Percentiles rank a stretch among this genome's conserved stretches.
Evolutionary conservation across 768 basidiomycete genomes (phyloP).

Genomic region (Boletus patriciae): DNA sequence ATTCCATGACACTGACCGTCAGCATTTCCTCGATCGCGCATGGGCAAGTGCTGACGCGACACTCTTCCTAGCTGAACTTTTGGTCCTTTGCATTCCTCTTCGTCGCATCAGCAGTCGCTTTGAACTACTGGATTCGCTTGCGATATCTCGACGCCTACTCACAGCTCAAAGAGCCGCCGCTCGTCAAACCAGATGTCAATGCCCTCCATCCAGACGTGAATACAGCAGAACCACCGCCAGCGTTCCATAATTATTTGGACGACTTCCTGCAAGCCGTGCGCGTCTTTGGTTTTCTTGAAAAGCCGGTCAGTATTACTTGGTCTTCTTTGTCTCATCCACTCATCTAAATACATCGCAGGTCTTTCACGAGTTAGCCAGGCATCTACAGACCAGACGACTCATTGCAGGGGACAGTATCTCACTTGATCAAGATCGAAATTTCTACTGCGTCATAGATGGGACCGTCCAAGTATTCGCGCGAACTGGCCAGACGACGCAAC

Average conservation of each 20-base stretch:
- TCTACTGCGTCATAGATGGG: conserved; percentile 99
- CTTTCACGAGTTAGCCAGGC: conserved; percentile 95
- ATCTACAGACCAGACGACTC: conserved; percentile 92
- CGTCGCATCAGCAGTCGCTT: conserved; percentile 56
- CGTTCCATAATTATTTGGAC: conserved; percentile 95
- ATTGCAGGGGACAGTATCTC: conserved; percentile 95
- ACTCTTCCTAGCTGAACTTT: conserved; percentile 70
- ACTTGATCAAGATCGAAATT: conserved; percentile 88
- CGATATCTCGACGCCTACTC: conserved; percentile 76
- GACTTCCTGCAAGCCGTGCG: conserved; percentile 96
- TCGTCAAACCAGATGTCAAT: conserved; percentile 79
- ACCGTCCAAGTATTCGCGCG: conserved; percentile 90
- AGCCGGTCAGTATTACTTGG: conserved; percentile 62
- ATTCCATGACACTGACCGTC: conserved; percentile 88
- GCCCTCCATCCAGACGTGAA: conserved; percentile 93
- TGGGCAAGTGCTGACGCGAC: not conserved
- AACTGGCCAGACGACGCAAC: conserved; percentile 52
- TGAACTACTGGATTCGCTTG: conserved; percentile 86
- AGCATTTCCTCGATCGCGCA: conserved; percentile 20
- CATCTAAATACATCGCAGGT: conserved; percentile 48
- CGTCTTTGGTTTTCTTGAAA: conserved; percentile 96
- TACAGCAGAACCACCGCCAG: conserved; percentile 63
- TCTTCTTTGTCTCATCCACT: not conserved
- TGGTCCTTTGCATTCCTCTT: conserved; percentile 87
- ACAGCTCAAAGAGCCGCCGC: conserved; percentile 75